Conservation (phyloP, 495 filamentous ascomycete genomes). For the Penicillium lividum region DNA sequence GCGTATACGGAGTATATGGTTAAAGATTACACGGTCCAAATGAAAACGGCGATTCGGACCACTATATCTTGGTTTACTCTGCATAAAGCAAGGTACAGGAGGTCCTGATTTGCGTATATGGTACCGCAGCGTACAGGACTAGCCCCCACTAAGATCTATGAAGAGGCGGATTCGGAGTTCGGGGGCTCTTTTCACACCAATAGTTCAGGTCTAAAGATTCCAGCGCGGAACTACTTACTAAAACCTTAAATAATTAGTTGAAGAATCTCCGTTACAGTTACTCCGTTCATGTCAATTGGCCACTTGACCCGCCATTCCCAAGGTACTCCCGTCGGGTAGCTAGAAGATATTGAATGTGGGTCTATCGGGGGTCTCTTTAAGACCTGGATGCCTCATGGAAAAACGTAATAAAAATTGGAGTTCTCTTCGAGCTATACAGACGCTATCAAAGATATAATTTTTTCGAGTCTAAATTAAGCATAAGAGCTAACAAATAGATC, state of each 20-base stretch:
- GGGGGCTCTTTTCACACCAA: not conserved
- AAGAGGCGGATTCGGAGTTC: not conserved
- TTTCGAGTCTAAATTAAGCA: conserved; percentile 4
- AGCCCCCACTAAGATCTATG: not conserved
- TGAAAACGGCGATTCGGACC: too few species aligned
- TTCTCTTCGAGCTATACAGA: not conserved
- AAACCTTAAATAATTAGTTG: not conserved
- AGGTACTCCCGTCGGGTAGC: not conserved
- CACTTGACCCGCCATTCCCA: not conserved
- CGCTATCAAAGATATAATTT: not conserved
- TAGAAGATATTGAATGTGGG: not conserved
- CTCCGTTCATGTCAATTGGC: not conserved
- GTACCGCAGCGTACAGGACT: not conserved
- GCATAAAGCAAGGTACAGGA: too few species aligned
- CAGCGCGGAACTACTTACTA: not conserved
- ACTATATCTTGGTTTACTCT: too few species aligned
- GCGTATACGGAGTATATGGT: too few species aligned
- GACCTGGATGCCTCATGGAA: not conserved
- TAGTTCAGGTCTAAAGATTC: not conserved
- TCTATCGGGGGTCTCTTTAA: not conserved
- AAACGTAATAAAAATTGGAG: not conserved
- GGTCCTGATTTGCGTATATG: too few species aligned
- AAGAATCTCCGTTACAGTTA: not conserved
- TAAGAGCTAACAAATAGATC: not conserved
- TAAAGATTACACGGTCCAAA: too few species aligned